phyloP scores from a whole-genome alignment of 352 stramenopile genomes.

The Phytophthora pistaciae region DNA sequence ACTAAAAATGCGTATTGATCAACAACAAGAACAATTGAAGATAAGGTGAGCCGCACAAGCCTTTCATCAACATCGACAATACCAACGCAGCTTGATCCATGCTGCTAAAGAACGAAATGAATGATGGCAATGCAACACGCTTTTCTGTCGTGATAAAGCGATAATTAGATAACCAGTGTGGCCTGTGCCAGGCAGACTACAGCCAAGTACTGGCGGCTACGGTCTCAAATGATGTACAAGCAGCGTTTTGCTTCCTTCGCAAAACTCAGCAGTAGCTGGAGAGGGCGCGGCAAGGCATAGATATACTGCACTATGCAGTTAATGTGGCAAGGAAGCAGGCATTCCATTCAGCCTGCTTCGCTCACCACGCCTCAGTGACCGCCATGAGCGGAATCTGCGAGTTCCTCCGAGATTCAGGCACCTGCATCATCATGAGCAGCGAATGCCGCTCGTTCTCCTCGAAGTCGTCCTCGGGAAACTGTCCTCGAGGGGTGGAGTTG shows the following conservation, averaged over 20 bases:
- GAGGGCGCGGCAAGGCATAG: conserved; percentile 23
- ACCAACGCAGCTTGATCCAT: not conserved
- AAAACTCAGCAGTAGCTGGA: conserved; percentile 26
- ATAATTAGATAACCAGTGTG: conserved; percentile 36
- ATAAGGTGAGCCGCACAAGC: not conserved
- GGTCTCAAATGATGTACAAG: not conserved
- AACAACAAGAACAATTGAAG: conserved; percentile 21
- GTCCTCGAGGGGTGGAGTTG: conserved; percentile 25
- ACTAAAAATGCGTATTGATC: conserved; percentile 46
- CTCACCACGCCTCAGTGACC: conserved; percentile 43
- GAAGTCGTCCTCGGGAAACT: conserved; percentile 34
- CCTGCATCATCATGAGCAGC: conserved; percentile 73
- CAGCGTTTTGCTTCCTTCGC: conserved; percentile 33
- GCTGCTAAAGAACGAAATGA: conserved; percentile 6
- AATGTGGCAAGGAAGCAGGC: not conserved
- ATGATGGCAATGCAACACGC: conserved; percentile 20
- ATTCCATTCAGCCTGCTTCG: conserved; percentile 4
- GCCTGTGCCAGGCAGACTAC: conserved; percentile 14
- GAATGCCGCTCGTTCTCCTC: conserved; percentile 65
- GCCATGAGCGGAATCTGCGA: conserved; percentile 75
- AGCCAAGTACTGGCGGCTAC: not conserved
- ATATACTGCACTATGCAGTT: conserved; percentile 38
- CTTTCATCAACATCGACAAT: conserved; percentile 3
- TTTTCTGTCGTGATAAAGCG: conserved; percentile 19
- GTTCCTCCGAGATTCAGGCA: conserved; percentile 59